A percentile compares a stretch with the other conserved stretches of the same genome.
These are phyloP conservation scores for Austroboletus eburneus DNA, from an alignment of 768 basidiomycete genomes.

Conservation along the genomic window DNA sequence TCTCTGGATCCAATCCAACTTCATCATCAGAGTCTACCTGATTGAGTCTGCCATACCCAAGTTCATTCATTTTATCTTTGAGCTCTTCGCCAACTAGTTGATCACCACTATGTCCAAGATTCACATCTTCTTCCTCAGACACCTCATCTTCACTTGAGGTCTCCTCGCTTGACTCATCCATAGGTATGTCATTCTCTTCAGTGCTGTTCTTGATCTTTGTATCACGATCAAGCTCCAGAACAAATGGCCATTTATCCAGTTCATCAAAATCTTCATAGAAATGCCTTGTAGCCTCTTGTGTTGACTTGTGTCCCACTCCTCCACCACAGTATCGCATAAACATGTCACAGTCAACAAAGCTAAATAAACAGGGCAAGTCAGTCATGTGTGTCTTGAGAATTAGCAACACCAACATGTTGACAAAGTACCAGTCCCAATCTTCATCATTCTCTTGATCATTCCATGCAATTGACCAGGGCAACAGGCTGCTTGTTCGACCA, in stretches of 20 bases:
- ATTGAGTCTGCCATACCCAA: not conserved
- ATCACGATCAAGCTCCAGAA: not conserved
- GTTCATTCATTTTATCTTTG: not conserved
- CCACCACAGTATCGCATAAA: not conserved
- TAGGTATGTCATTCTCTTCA: too few species aligned
- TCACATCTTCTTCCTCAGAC: too few species aligned
- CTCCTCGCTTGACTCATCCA: too few species aligned
- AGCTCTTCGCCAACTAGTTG: not conserved
- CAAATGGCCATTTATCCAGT: not conserved
- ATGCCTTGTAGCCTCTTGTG: not conserved
- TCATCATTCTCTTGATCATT: conserved; percentile 11
- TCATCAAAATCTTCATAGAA: not conserved
- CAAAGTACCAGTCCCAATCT: conserved; percentile 33
- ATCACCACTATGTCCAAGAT: not conserved
- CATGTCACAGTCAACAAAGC: not conserved
- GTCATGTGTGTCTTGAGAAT: not conserved
- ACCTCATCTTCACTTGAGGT: too few species aligned
- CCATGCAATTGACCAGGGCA: conserved; percentile 5
- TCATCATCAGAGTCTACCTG: not conserved
- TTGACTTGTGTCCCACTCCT: not conserved
- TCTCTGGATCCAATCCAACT: too few species aligned
- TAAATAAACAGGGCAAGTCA: not conserved
- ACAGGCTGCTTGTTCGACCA: not conserved
- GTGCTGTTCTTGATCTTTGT: not conserved
- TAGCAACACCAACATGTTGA: conserved; percentile 30